Evolutionary conservation across 768 basidiomycete species (phyloP), one percentile per base, ranked within the genome.

Genomic region (Leccinum truebloodii): DNA sequence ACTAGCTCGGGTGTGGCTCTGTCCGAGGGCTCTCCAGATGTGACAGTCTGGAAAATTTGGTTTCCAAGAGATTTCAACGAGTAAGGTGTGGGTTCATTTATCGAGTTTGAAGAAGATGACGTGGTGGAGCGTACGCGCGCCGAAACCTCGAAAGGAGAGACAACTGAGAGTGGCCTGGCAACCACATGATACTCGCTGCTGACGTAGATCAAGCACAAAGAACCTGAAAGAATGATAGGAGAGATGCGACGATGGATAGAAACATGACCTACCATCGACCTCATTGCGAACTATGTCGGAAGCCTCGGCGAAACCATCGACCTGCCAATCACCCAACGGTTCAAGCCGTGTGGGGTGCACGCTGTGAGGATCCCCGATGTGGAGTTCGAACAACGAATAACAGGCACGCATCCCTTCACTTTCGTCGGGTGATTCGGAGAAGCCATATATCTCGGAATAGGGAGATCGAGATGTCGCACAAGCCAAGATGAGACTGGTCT

Each of bases 41-140:
- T 44, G 3, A 82, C 54, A 55, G 78, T 76, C 32, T 88, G 87
- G 0, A 77, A 66, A n/a, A 84, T 83, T n/a, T 69, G 77, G 28
- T 75, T 75, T 58, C 78, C 77, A 14, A 83, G 77, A 1, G 78
- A 75, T 69, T 86, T 91, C 77, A 91, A 86, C 3, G 86, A 81
- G 61, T 86, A 69, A 10, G 76, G 63, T 28, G 68, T 63, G 12
- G 41, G 44, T 26, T 71, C 73, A 1, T 72, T 71, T 4, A 46
- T 35, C n/a, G 71, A 71, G 20, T 64, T 65, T 7, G 56, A 52
- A 6, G 62, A 57, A 9, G 61, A 72, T 54, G 67, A 62, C 14
- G 63, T 50, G 9, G 53, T 39, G 8, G 73, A 70, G 20, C 57
- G 62, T 20, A 59, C 34, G 35, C 62, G 53, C 12, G 57, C 52